Evolutionary conservation across 805 yeast species (phyloP), one percentile per base, ranked within the genome.

Genomic region (Ogataea dorogensis): DNA sequence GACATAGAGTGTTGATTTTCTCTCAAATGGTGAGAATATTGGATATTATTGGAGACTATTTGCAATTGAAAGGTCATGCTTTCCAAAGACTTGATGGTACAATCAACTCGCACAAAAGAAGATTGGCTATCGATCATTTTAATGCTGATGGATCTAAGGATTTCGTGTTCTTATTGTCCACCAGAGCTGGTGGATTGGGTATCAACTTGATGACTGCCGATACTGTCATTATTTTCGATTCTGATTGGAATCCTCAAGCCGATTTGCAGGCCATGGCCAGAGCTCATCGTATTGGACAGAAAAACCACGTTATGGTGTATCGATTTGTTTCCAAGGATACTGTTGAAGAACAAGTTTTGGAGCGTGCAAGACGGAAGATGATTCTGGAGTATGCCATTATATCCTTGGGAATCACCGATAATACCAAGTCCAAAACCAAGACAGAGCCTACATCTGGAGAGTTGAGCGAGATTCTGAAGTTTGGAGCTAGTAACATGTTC

Each of bases 181-280:
- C 99, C 1, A 78, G 99, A 68, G 99, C 99, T 10, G 99, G 99
- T 68, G 99, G 99, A 36, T 71, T 93, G 43, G 99, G 99, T 64
- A 93, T 93, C 58, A 93, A 93, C 60, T 71, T 93, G 58, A 93
- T 93, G 98, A 93, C 98, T 5, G 99, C 99, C 3, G 99, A 93
- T 57, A 93, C 99, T 6, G 99, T 93, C 18, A 86, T 93, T 50
- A 91, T 93, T 25, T 93, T 93, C 64, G 98, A 93, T 63, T 86
- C 96, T 4, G 98, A 93, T 66, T 93, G 98, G 98, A 93, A 93
- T 58, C 98, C 98, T 0, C 98, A 93, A 61, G 98, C 98, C 0
- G 98, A 93, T 71, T 70, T 93, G 53, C 98, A 93, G 64, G 98
- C 98, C 1, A 93, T 93, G 98, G 98, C 98, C 0, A 79, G 98